Conservation (phyloP, 2,329 filamentous ascomycete species). For the Orbilia brochopaga region DNA sequence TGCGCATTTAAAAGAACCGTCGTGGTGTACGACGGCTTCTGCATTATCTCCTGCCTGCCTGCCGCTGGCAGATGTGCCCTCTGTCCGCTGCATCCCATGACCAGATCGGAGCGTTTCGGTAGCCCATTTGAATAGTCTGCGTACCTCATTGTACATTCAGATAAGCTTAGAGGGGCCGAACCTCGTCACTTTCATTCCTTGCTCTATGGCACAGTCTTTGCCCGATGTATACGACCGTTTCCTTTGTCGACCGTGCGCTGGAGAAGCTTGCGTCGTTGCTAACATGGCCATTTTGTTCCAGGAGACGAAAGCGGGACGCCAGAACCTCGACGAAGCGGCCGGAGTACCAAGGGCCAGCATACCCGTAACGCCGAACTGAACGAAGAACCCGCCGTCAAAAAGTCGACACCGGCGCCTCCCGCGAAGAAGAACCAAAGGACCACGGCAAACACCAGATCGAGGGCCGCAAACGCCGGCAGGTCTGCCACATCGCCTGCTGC, state of each 20-base stretch:
- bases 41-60: neutral
- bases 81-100: constrained; percentile 18
- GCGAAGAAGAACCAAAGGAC: constrained; percentile 62
- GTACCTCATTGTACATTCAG: constrained; percentile 24
- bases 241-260: no score
- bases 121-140: constrained; percentile 16
- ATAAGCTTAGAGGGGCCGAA: constrained; percentile 9
- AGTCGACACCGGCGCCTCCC: constrained; percentile 52
- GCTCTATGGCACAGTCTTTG: neutral
- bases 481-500: constrained; percentile 58
- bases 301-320: constrained; percentile 60
- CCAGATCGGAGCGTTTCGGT: constrained; percentile 18
- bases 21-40: neutral
- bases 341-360: constrained; percentile 96
- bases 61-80: neutral
- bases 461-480: constrained; percentile 60
- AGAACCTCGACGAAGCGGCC: constrained; percentile 90
- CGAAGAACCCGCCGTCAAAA: constrained; percentile 61
- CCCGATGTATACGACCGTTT: no score
- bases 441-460: constrained; percentile 58
- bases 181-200: constrained; percentile 34
- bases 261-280: constrained; percentile 5
- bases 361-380: constrained; percentile 82
- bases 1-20: neutral
- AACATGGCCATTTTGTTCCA: constrained; percentile 9